These are phyloP conservation scores for Apophysomyces elegans DNA, from an alignment of 371 early-diverging fungal genomes.

Conservation along the genomic window DNA sequence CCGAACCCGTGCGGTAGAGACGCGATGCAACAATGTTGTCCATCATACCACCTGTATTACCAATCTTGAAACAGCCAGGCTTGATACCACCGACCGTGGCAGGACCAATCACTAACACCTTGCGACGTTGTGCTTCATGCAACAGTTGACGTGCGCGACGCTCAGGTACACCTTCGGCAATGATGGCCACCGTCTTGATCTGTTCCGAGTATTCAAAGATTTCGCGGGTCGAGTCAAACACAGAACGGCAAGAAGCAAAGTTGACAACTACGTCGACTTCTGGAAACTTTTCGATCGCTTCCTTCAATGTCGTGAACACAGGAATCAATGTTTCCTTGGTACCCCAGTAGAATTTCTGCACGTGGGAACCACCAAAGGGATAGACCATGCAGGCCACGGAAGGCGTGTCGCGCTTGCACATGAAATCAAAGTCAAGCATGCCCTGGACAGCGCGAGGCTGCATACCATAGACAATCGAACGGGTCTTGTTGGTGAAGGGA, in stretches of 20 bases:
- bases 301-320: slow-evolving; percentile 84
- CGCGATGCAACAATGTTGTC: slow-evolving; percentile 97
- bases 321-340: slow-evolving; percentile 93
- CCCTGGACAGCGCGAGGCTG: slow-evolving; percentile 98
- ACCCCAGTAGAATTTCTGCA: slow-evolving; percentile 98
- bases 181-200: slow-evolving; percentile 91
- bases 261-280: slow-evolving; percentile 93
- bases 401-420: slow-evolving; percentile 88
- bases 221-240: slow-evolving; percentile 87
- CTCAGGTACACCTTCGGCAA: slow-evolving; percentile 98
- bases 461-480: slow-evolving; percentile 95
- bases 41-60: slow-evolving; percentile 99
- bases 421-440: slow-evolving; percentile 97
- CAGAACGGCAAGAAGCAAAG: slow-evolving; percentile 95
- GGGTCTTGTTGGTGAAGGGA: slow-evolving; percentile 87
- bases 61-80: slow-evolving; percentile 98
- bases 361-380: slow-evolving; percentile 95
- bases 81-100: slow-evolving; percentile 98
- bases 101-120: slow-evolving; percentile 91
- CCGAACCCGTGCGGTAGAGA: slow-evolving; percentile 92
- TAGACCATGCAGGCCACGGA: slow-evolving; percentile 97
- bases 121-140: slow-evolving; percentile 73
- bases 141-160: slow-evolving; percentile 89
- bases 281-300: slow-evolving; percentile 82
- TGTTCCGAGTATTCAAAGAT: slow-evolving; percentile 71